Evolutionary conservation across 331 rosid species (phyloP).

Genomic region (Rhamnella rubrinervis): DNA sequence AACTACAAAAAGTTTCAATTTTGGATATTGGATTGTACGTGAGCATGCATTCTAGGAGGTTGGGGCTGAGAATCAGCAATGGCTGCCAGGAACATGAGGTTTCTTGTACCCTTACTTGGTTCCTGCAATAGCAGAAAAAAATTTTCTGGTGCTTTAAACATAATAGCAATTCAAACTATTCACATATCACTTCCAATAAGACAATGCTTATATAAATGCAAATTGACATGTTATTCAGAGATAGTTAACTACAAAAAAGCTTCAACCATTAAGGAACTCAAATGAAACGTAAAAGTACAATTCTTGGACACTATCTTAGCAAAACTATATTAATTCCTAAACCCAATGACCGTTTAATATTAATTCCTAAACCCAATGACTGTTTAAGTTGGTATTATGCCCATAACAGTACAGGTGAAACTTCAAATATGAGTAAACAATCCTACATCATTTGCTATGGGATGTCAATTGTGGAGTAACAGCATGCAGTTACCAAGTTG

Average conservation of each 20-base stretch:
- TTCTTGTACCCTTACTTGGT: constrained; percentile 94
- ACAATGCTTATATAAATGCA: not conserved
- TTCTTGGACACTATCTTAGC: not conserved
- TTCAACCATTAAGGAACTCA: not conserved
- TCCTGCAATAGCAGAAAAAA: constrained; percentile 46
- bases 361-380: too few species aligned
- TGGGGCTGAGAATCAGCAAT: constrained; percentile 99
- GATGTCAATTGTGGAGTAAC: not conserved
- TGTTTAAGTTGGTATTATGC: too few species aligned
- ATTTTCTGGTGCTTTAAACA: not conserved
- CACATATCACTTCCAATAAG: not conserved
- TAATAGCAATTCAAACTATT: not conserved
- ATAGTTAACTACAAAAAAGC: not conserved
- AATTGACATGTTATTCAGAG: not conserved
- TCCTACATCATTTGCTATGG: not conserved
- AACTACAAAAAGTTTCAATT: not conserved
- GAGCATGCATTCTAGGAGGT: constrained; percentile 75
- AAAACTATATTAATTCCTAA: too few species aligned
- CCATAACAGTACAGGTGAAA: not conserved
- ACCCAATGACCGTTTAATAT: too few species aligned
- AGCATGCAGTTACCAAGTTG: not conserved
- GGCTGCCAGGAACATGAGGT: constrained; percentile 98
- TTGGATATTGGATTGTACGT: constrained; percentile 45
- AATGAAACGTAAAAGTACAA: not conserved
- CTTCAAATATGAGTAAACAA: too few species aligned